Evolutionary conservation across 768 basidiomycete species (phyloP).

Genomic region (Psilocybe azurescens): DNA sequence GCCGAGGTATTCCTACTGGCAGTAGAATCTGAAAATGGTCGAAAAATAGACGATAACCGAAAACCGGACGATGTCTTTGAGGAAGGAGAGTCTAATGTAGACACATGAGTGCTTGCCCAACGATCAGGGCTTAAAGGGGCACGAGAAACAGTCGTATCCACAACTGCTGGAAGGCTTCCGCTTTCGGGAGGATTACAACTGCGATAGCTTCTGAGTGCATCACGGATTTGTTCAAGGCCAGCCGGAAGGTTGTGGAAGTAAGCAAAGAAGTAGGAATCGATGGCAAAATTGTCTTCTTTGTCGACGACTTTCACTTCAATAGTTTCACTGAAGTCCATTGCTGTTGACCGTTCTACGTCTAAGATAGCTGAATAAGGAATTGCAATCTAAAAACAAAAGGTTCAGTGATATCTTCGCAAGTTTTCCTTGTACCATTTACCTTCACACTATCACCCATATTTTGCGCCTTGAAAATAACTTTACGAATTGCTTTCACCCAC

Average conservation of each 20-base stretch:
- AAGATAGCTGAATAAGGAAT: slow-evolving; percentile 91
- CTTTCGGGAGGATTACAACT: slow-evolving; percentile 34
- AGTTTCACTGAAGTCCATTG: slow-evolving; percentile 96
- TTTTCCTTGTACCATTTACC: slow-evolving; percentile 41
- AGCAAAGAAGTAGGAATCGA: slow-evolving; percentile 93
- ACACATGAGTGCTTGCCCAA: slow-evolving; percentile 41
- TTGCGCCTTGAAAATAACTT: slow-evolving; percentile 94
- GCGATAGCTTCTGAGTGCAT: slow-evolving; percentile 68
- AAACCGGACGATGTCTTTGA: slow-evolving; percentile 53
- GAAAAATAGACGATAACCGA: slow-evolving; percentile 66
- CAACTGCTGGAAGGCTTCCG: slow-evolving; percentile 41
- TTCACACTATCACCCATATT: slow-evolving; percentile 97
- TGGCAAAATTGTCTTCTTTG: slow-evolving; percentile 75
- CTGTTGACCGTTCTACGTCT: slow-evolving; percentile 86
- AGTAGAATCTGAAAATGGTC: slow-evolving; percentile 66
- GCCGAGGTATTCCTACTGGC: slow-evolving; percentile 33
- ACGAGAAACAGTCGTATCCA: slow-evolving; percentile 66
- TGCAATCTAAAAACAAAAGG: slow-evolving; percentile 63
- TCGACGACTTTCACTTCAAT: slow-evolving; percentile 94
- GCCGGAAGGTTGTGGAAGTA: slow-evolving; percentile 85
- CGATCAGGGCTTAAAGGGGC: slow-evolving; percentile 43
- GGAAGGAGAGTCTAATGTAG: slow-evolving; percentile 28
- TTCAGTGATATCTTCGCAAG: background rate
- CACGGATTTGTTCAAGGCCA: slow-evolving; percentile 83
- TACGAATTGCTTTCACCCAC: slow-evolving; percentile 95